These are phyloP conservation scores for Lasiosphaeriaceae sp. DNA, from an alignment of 495 filamentous ascomycete species.

Conservation along the genomic window DNA sequence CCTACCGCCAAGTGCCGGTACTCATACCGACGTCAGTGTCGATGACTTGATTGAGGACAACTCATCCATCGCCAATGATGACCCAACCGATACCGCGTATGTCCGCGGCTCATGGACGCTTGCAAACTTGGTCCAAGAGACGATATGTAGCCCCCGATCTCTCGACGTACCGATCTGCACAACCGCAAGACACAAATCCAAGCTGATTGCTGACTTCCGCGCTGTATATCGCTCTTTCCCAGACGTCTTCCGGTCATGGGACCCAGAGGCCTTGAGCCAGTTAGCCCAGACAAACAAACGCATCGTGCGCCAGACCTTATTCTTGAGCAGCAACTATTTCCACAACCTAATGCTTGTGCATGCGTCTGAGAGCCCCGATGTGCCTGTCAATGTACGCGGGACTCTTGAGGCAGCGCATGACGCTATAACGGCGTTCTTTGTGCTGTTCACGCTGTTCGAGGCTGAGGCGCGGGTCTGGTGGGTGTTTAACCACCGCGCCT, in stretches of 20 bases:
- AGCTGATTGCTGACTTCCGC: constrained; percentile 58
- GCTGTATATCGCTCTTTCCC: constrained; percentile 62
- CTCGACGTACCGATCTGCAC: constrained; percentile 60
- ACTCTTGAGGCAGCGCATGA: constrained; percentile 68
- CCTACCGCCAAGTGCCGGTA: constrained; percentile 65
- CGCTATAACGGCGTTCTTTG: constrained; percentile 60
- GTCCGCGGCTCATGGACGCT: constrained; percentile 68
- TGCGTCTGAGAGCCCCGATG: constrained; percentile 53
- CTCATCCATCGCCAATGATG: constrained; percentile 42
- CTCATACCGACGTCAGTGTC: constrained; percentile 65
- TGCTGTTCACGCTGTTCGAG: constrained; percentile 58
- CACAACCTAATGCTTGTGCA: constrained; percentile 72
- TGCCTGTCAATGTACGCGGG: constrained; percentile 58
- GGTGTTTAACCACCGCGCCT: constrained; percentile 71
- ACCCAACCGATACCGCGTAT: constrained; percentile 60
- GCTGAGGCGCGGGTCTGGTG: constrained; percentile 69
- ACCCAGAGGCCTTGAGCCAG: constrained; percentile 46
- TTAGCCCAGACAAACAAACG: constrained; percentile 52
- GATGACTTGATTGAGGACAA: constrained; percentile 57
- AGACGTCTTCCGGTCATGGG: constrained; percentile 57
- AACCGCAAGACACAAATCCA: constrained; percentile 54
- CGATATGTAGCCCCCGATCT: constrained; percentile 61
- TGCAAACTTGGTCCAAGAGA: constrained; percentile 66
- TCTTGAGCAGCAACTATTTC: constrained; percentile 66
- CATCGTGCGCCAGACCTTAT: constrained; percentile 62